Evolutionary conservation across 2,329 filamentous ascomycete species (phyloP), one percentile per base, ranked within the genome.

Genomic region (Phaeosphaeria sp.): DNA sequence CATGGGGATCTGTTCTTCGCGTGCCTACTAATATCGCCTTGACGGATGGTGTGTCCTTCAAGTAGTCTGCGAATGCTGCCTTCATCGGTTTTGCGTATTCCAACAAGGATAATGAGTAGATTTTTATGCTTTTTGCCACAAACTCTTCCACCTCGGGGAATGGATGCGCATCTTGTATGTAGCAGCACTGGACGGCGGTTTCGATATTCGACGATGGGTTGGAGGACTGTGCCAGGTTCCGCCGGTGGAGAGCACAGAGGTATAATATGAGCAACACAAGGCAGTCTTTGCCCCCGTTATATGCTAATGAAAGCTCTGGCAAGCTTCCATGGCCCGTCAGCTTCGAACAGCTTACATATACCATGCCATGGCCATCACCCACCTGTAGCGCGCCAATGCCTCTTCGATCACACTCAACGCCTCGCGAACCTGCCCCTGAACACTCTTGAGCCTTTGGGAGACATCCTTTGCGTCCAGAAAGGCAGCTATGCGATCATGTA

Each of bases 201-300:
- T 68, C 63, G 60, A 66, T 61, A 52, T 60, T 62, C 21, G 63
- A 62, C 6, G 63, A 64, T 20, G 66, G 67, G 30, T 65, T 56
- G 6, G 61, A 50, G 41, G 69, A 56, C 48, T 61, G 59, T 27
- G 67, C 64, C 20, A 74, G 68, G 52, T 67, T 68, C 44, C 74
- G 72, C 36, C 67, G 69, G 67, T 83, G 80, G 1, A 89, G 77
- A 20, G 82, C 82, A 60, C 90, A 89, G 65, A 98, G 88, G 72
- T 97, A 92, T 64, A 98, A 83, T 71, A 97, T 85, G 6, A 98
- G 84, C 18, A 98, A 87, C 52, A 98, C 93, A 18, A 98, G 89
- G 72, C 94, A 98, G 83, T 98, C 95, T 78, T 99, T 99, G 60
- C 95, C 95, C 73, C 95, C 95, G 71, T 99, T 99, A 80, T 97